Conservation (phyloP, 768 basidiomycete genomes). For the Amyloporia xantha region DNA sequence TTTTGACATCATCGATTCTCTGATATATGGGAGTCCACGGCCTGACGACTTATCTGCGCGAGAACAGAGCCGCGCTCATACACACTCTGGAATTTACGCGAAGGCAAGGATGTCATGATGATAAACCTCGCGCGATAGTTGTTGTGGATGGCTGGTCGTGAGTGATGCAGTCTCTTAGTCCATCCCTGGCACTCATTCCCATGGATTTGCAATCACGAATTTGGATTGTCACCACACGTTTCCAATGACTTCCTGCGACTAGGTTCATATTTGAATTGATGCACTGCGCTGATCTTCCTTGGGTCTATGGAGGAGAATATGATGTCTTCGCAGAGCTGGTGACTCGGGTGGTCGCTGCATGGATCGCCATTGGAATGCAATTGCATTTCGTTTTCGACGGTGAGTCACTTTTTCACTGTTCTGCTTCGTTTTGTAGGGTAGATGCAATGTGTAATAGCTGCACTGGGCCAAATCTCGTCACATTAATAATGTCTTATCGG, state of each 20-base stretch:
- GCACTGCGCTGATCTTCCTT: slow-evolving; percentile 54
- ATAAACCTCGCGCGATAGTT: slow-evolving; percentile 29
- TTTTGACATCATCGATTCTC: too few species aligned
- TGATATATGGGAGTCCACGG: slow-evolving; percentile 51
- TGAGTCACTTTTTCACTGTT: slow-evolving; percentile 26
- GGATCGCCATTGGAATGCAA: slow-evolving; percentile 59
- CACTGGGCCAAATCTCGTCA: too few species aligned
- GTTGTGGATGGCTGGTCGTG: slow-evolving; percentile 88
- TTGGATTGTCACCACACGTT: too few species aligned
- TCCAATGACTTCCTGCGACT: too few species aligned
- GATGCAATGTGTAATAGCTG: too few species aligned
- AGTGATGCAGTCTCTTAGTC: slow-evolving; percentile 31
- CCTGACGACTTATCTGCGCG: slow-evolving; percentile 44
- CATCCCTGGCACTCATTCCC: background rate
- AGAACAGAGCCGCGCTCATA: slow-evolving; percentile 35
- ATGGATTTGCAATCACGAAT: background rate
- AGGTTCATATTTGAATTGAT: slow-evolving; percentile 76
- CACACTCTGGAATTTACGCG: slow-evolving; percentile 28
- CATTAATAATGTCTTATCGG: too few species aligned
- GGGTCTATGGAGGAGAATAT: slow-evolving; percentile 87
- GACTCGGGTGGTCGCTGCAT: slow-evolving; percentile 48
- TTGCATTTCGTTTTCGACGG: slow-evolving; percentile 82
- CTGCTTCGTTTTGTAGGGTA: background rate
- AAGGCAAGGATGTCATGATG: background rate
- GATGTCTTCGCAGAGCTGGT: slow-evolving; percentile 45